Percentiles rank a stretch among this genome's conserved stretches.
Evolutionary conservation across 2,329 filamentous ascomycete genomes (phyloP).

Genomic region (Pseudocercospora fijiensis): DNA sequence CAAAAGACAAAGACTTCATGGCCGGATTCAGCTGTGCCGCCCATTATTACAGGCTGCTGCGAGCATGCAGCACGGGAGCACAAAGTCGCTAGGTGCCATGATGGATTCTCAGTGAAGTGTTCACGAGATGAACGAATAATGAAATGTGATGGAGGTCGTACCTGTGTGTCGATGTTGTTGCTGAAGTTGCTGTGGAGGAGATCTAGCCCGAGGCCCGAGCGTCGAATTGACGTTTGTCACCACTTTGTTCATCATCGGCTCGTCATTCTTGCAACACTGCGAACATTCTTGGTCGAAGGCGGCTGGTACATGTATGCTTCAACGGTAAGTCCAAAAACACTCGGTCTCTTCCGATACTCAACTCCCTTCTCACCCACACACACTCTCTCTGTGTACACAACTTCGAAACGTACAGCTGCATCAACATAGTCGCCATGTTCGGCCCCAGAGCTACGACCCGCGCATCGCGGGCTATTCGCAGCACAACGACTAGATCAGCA

Average conservation of each 20-base stretch:
- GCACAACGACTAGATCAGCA: conserved; percentile 1
- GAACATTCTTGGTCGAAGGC: background rate
- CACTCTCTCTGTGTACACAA: background rate
- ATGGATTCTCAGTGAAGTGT: background rate
- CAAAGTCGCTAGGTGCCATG: background rate
- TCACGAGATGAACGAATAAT: background rate
- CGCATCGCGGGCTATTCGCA: conserved; percentile 16
- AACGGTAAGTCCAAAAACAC: background rate
- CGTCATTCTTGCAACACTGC: background rate
- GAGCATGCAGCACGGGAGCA: background rate
- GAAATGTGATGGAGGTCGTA: too few relatives aligned
- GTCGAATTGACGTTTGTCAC: background rate
- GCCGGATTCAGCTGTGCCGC: background rate
- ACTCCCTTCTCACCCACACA: background rate
- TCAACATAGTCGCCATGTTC: conserved; percentile 8
- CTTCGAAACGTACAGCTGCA: background rate
- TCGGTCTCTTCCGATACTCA: background rate
- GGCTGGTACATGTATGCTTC: background rate
- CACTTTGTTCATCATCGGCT: background rate
- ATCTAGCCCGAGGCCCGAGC: too few relatives aligned
- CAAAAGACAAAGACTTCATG: background rate
- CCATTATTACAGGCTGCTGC: background rate
- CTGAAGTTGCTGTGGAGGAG: too few relatives aligned
- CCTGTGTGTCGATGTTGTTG: too few relatives aligned
- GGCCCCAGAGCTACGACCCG: conserved; percentile 20